Evolutionary conservation across 257 asterid species (phyloP).

Genomic region (Rehmannia glutinosa): DNA sequence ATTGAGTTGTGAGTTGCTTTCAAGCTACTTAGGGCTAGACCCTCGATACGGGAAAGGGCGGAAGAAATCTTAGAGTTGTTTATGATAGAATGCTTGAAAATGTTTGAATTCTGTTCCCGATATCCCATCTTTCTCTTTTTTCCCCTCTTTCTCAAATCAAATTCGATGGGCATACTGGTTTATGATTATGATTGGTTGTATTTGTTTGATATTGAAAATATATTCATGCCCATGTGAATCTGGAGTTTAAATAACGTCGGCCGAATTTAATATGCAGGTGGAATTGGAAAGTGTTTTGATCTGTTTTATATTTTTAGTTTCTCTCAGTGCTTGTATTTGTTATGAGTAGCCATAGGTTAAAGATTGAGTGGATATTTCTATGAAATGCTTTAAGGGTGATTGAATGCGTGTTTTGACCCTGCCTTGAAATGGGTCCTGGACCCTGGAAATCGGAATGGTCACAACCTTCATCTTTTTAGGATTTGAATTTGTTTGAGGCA

Average conservation of each 20-base stretch:
- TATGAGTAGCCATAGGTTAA: neutral
- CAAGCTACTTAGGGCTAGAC: neutral
- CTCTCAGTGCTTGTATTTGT: neutral
- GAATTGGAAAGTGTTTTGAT: neutral
- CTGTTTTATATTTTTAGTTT: neutral
- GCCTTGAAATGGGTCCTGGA: neutral
- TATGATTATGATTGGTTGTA: neutral
- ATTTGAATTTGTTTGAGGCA: neutral
- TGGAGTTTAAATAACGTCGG: neutral
- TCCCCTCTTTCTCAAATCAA: neutral
- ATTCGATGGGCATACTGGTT: neutral
- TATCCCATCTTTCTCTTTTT: neutral
- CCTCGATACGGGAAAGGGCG: too few relatives aligned
- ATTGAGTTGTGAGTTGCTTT: neutral
- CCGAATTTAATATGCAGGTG: neutral
- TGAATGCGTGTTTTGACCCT: neutral
- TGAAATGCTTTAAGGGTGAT: neutral
- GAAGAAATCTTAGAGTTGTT: too few relatives aligned
- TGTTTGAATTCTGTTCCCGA: neutral
- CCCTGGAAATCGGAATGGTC: neutral
- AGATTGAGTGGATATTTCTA: slow-evolving; percentile 3
- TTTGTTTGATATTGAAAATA: neutral
- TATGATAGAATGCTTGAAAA: neutral
- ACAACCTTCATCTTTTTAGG: neutral
- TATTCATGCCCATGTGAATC: neutral